phyloP scores from a whole-genome alignment of 345 rosid genomes.

The Populus pruinosa region DNA sequence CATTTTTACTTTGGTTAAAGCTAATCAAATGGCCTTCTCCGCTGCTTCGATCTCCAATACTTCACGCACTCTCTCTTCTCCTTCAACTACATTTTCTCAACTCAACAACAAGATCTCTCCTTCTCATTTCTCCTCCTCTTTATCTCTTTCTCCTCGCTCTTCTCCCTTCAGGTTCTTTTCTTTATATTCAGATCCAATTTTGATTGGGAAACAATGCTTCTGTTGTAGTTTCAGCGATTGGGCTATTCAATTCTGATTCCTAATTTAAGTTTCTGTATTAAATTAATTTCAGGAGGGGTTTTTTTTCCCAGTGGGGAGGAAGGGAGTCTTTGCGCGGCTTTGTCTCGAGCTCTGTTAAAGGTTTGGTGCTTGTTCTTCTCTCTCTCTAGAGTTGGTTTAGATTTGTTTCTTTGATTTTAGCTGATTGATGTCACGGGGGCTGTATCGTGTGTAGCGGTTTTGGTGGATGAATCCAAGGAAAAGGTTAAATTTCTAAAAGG shows the following conservation, averaged over 20 bases:
- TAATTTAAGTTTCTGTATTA: too few relatives aligned
- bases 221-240: background rate
- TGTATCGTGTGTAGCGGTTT: conserved; percentile 35
- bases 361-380: conserved; percentile 20
- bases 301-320: conserved; percentile 26
- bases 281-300: conserved; percentile 29
- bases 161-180: background rate
- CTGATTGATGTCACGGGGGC: background rate
- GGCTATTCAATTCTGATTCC: background rate
- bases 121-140: conserved; percentile 19
- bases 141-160: background rate
- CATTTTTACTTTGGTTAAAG: background rate
- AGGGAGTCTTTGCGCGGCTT: conserved; percentile 29
- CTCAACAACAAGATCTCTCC: conserved; percentile 10
- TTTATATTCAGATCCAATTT: background rate
- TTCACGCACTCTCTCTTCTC: conserved; percentile 13
- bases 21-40: conserved; percentile 27
- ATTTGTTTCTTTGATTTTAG: background rate
- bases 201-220: too few relatives aligned
- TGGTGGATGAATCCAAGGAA: conserved; percentile 41
- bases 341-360: conserved; percentile 51
- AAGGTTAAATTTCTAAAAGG: conserved; percentile 59
- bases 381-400: background rate
- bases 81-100: background rate
- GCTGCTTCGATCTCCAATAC: conserved; percentile 26